Base-by-base conservation (phyloP, 2,329 filamentous ascomycete genomes). In the Penicillium sp. region DNA sequence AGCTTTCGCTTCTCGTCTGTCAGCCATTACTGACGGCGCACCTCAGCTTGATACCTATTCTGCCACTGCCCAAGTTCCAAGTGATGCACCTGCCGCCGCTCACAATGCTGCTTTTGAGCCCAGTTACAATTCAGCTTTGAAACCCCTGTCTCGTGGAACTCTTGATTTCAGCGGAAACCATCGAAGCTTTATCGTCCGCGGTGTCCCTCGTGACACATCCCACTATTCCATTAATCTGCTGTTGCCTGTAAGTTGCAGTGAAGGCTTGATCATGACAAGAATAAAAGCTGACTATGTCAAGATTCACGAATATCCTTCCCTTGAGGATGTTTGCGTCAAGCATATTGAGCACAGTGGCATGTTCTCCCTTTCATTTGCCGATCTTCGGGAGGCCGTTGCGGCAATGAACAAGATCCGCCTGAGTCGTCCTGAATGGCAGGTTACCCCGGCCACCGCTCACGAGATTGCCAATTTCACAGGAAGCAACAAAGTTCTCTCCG, bases 211-310 rank as follows among this genome's bases (percentile, higher is more conserved):
- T 11, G 23, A 53, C 9, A 38, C 45, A 4, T 0, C 36, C 2
- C 51, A 53, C 14, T 16, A 29, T 9, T 47, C 44, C 4, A 30
- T 49, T 19, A 3, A 16, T 23, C 10, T 29, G 14, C 11, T 42
- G 23, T 26, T 53, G 7, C 38, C 38, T 8, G 51, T 53, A 40
- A 53, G 44, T 53, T n/a, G 3, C 14, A 30, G 30, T n/a, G 18
- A 19, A 11, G 29, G 35, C 3, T n/a, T 23, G 26, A 11, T 30
- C 13, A 18, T 47, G 11, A 5, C 10, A 42, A 4, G 10, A 3
- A 18, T 8, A 3, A 26, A 38, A 29, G 18, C 45, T 53, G 38
- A 53, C 29, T 23, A 29, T 42, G 30, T 36, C 8, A 23, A 53
- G 51, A 27, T 40, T 9, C 9, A 26, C 2, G 30, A 49, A 13